Evolutionary conservation across 1,139 yeast genomes (phyloP), one percentile per base, ranked within the genome.

Genomic region (Pichia sp.): DNA sequence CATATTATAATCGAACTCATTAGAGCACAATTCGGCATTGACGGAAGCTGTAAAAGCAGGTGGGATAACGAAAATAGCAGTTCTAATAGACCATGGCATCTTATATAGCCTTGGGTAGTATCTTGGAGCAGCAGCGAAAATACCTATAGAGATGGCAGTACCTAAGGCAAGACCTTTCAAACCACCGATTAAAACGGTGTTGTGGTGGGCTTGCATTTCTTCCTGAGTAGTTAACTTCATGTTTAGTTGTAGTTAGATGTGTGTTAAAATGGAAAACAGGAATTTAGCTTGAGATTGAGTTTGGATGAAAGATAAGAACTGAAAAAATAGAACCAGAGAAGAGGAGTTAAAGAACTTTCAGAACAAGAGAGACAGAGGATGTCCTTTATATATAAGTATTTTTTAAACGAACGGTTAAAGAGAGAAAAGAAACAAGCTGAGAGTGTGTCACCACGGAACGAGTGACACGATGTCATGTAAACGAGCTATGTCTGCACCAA

Each of bases 201-300:
- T 65, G 53, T 69, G 66, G 60, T 83, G 89, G 7, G 77, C 85
- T 41, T 68, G 67, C 44, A 75, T 68, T 63, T 84, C 91, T 59
- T 79, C 83, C 46, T 72, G 67, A 20, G 81, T 63, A 34, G 81
- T 68, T 48, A 83, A 58, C 70, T 83, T 84, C 94, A 84, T 84
- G n/a, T 17, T 53, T 28, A 20, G 25, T 19, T 35, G n/a, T 30
- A 4, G 10, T 22, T 22, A 22, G 10, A 7, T 22, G 24, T 7
- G n/a, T n/a, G n/a, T n/a, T n/a, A n/a, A n/a, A n/a, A n/a, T n/a
- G n/a, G n/a, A n/a, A n/a, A n/a, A n/a, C n/a, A n/a, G n/a, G n/a
- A n/a, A n/a, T n/a, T n/a, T n/a, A n/a, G n/a, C n/a, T n/a, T n/a
- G n/a, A n/a, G n/a, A n/a, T n/a, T n/a, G n/a, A n/a, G n/a, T n/a